Evolutionary conservation across 345 rosid genomes (phyloP).

Genomic region (Eucalyptus shirleyi): DNA sequence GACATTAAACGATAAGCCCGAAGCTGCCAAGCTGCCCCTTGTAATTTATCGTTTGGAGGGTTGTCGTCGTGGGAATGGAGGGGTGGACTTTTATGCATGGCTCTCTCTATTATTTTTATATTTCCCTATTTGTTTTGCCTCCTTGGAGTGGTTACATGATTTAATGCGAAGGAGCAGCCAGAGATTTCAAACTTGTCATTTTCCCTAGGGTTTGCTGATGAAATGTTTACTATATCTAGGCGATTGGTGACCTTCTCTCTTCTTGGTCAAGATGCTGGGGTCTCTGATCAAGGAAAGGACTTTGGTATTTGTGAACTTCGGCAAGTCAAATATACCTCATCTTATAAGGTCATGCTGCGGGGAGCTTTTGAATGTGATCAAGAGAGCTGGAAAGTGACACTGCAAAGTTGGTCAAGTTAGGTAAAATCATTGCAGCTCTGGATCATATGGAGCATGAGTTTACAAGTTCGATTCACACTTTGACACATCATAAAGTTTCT

Average conservation of each 20-base stretch:
- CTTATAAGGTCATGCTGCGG: not conserved
- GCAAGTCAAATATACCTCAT: not conserved
- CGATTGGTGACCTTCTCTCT: not conserved
- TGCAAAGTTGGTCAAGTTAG: not conserved
- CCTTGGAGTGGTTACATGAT: slow-evolving; percentile 5
- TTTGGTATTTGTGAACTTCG: not conserved
- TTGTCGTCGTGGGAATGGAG: not conserved
- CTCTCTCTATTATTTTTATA: not conserved
- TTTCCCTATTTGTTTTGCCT: not conserved
- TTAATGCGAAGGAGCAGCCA: slow-evolving; percentile 6
- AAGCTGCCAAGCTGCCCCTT: not conserved
- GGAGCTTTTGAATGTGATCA: not conserved
- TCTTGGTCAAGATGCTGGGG: not conserved
- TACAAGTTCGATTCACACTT: not conserved
- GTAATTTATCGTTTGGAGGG: not conserved
- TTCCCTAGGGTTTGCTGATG: not conserved
- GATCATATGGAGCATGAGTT: not conserved
- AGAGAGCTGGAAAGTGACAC: not conserved
- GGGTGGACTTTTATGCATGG: not conserved
- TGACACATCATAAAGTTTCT: not conserved
- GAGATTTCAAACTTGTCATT: slow-evolving; percentile 3
- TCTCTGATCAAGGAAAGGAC: not conserved
- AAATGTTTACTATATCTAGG: not conserved
- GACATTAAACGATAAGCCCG: not conserved
- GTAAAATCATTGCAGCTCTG: not conserved